A percentile compares a stretch with the other conserved stretches of the same genome.
Evolutionary conservation across 2,329 filamentous ascomycete species (phyloP).

Genomic region (Pleochaeta shiraiana): DNA sequence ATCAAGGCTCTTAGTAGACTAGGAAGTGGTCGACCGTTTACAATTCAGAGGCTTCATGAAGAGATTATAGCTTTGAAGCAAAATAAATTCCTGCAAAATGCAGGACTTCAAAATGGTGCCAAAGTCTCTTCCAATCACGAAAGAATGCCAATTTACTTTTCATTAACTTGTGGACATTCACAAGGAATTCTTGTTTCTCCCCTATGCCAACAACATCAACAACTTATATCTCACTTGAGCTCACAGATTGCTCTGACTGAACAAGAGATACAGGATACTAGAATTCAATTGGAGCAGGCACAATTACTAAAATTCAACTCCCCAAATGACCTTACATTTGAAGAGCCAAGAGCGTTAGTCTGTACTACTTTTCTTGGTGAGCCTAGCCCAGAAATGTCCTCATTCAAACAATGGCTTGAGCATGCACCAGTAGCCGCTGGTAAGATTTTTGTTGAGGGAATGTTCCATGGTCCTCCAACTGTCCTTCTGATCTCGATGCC

Average conservation of each 20-base stretch:
- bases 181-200: slow-evolving; percentile 30
- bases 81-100: slow-evolving; percentile 23
- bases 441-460: slow-evolving; percentile 41
- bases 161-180: slow-evolving; percentile 30
- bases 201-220: slow-evolving; percentile 11
- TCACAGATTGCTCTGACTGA: slow-evolving; percentile 15
- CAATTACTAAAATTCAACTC: slow-evolving; percentile 14
- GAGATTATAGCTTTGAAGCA: slow-evolving; percentile 23
- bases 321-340: slow-evolving; percentile 31
- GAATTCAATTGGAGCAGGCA: slow-evolving; percentile 10
- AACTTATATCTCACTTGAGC: slow-evolving; percentile 17
- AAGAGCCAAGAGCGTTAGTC: slow-evolving; percentile 39
- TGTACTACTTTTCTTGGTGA: slow-evolving; percentile 46
- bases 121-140: slow-evolving; percentile 17
- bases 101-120: slow-evolving; percentile 25
- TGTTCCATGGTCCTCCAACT: slow-evolving; percentile 44
- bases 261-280: slow-evolving; percentile 10
- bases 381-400: slow-evolving; percentile 41
- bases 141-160: slow-evolving; percentile 29
- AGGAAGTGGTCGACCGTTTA: slow-evolving; percentile 31
- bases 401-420: slow-evolving; percentile 43
- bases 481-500: slow-evolving; percentile 47
- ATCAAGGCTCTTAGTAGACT: slow-evolving; percentile 33
- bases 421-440: slow-evolving; percentile 32
- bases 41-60: slow-evolving; percentile 32